Percentiles rank a stretch among this genome's conserved stretches.
Conservation (phyloP, 139 green algal genomes). For the Chlamydomonas sp. region DNA sequence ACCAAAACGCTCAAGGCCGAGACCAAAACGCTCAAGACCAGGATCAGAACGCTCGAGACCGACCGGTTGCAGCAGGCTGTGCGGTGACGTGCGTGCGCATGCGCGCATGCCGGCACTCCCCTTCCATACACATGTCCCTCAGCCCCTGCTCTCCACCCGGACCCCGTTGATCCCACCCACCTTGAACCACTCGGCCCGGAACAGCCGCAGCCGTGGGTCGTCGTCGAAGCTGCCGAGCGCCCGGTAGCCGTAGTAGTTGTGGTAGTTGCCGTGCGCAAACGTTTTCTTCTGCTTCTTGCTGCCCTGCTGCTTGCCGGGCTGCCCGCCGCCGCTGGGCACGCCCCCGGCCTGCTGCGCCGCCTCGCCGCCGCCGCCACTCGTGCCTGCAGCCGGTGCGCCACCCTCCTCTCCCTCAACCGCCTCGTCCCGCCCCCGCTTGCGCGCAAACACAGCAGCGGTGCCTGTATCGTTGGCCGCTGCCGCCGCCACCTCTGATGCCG, state of each 20-base stretch:
- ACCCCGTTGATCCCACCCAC: too few relatives aligned
- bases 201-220: constrained; percentile 46
- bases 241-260: constrained; percentile 70
- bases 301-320: not conserved
- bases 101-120: too few relatives aligned
- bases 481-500: not conserved
- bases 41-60: too few relatives aligned
- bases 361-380: too few relatives aligned
- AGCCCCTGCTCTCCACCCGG: too few relatives aligned
- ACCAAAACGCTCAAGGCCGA: too few relatives aligned
- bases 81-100: too few relatives aligned
- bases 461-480: not conserved
- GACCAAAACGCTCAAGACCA: too few relatives aligned
- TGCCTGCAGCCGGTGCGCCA: not conserved
- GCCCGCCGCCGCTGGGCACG: not conserved
- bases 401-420: not conserved
- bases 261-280: constrained; percentile 8
- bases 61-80: too few relatives aligned
- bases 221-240: constrained; percentile 21
- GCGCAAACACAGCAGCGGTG: not conserved
- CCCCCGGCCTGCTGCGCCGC: not conserved
- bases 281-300: constrained; percentile 13
- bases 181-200: constrained; percentile 68
- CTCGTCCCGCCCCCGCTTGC: not conserved
- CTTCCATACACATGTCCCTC: too few relatives aligned